Conservation (phyloP, 192 early-diverging fungal species). For the Coemansia pectinata region DNA sequence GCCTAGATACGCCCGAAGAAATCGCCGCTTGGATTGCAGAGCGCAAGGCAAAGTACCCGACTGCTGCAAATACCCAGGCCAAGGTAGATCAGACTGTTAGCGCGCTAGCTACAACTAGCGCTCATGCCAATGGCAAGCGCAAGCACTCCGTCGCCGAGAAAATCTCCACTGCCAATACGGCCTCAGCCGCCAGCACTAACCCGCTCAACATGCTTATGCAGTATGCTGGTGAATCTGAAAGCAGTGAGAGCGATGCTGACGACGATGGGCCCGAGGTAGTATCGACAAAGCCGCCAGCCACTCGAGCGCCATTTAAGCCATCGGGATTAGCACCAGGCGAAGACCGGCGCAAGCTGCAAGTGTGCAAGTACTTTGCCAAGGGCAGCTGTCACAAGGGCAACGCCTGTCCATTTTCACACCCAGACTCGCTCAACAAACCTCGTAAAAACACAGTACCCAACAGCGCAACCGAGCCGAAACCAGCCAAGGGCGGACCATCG, state of each 20-base stretch:
- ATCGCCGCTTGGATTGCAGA: conserved; percentile 83
- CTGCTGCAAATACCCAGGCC: conserved; percentile 62
- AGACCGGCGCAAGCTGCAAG: conserved; percentile 37
- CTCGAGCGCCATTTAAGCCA: conserved; percentile 20
- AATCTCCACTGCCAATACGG: background rate
- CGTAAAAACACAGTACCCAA: background rate
- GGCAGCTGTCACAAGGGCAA: conserved; percentile 26
- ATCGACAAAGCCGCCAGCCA: conserved; percentile 13
- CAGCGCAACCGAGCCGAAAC: background rate
- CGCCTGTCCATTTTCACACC: conserved; percentile 35
- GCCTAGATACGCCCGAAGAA: conserved; percentile 67
- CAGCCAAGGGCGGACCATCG: background rate
- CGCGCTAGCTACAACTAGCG: background rate
- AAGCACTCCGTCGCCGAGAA: background rate
- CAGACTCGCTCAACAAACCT: conserved; percentile 8
- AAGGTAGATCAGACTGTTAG: conserved; percentile 47
- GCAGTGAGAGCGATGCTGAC: background rate
- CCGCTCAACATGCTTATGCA: conserved; percentile 23
- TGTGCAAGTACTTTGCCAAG: conserved; percentile 37
- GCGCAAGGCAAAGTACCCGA: conserved; percentile 78
- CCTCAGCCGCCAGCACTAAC: background rate
- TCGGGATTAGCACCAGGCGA: conserved; percentile 28
- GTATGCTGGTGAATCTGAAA: conserved; percentile 17
- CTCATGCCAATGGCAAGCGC: conserved; percentile 8
- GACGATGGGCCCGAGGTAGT: conserved; percentile 12